These are phyloP conservation scores for Artemisia princeps DNA, from an alignment of 140 eudicot species.

Conservation along the genomic window DNA sequence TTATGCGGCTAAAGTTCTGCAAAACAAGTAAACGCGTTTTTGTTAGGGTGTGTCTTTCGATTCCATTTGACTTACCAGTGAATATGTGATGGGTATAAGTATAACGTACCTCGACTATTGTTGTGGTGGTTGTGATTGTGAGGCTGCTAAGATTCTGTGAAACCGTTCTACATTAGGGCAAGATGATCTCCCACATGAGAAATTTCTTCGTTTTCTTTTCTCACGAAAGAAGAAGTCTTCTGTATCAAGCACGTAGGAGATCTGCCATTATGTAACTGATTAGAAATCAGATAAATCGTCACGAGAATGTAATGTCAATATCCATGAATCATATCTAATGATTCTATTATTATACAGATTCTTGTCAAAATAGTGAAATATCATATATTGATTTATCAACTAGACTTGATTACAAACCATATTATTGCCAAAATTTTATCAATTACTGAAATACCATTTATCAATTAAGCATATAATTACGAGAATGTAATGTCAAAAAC, in stretches of 20 bases:
- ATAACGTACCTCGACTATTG: slow-evolving; percentile 25
- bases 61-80: neutral
- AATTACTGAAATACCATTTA: too few species aligned
- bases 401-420: too few species aligned
- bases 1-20: slow-evolving; percentile 23
- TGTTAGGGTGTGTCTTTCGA: neutral
- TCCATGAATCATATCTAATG: neutral
- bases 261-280: slow-evolving; percentile 38
- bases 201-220: slow-evolving; percentile 42
- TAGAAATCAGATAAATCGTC: slow-evolving; percentile 6
- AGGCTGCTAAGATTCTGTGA: slow-evolving; percentile 42
- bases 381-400: too few species aligned
- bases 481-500: too few species aligned
- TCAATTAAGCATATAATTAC: too few species aligned
- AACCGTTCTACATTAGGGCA: slow-evolving; percentile 42
- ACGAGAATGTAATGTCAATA: neutral
- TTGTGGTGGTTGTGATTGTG: slow-evolving; percentile 16
- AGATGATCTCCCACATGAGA: slow-evolving; percentile 20
- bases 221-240: slow-evolving; percentile 69
- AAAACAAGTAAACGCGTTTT: slow-evolving; percentile 8
- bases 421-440: too few species aligned
- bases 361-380: too few species aligned
- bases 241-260: slow-evolving; percentile 84
- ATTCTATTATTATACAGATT: too few species aligned
- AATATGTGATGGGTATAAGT: neutral